Percentiles rank a stretch among this genome's conserved stretches.
These are phyloP conservation scores for Colletotrichum euphorbiae DNA, from an alignment of 2,329 filamentous ascomycete species.

Conservation along the genomic window DNA sequence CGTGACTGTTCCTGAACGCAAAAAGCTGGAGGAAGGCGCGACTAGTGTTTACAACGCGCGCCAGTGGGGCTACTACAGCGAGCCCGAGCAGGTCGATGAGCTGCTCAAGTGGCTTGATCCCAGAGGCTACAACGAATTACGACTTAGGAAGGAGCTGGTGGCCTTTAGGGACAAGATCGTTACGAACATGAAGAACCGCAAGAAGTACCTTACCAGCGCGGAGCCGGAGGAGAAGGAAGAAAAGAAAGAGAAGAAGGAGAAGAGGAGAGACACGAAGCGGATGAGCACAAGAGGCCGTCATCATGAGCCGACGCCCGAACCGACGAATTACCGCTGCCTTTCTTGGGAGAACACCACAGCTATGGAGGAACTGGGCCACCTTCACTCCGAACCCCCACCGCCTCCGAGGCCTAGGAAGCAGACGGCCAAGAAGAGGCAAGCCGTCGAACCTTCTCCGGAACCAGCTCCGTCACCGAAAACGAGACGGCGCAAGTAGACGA, in stretches of 20 bases:
- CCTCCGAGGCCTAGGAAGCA: conserved; percentile 63
- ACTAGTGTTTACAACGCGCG: conserved; percentile 81
- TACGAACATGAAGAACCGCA: conserved; percentile 83
- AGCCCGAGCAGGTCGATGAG: conserved; percentile 79
- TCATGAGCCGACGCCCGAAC: conserved; percentile 59
- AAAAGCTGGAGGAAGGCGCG: conserved; percentile 84
- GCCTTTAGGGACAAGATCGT: conserved; percentile 80
- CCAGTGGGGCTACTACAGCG: conserved; percentile 94
- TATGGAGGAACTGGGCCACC: conserved; percentile 66
- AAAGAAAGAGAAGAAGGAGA: conserved; percentile 47
- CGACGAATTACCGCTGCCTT: conserved; percentile 61
- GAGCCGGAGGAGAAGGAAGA: conserved; percentile 52
- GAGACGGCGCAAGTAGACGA: conserved; percentile 40
- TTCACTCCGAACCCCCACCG: conserved; percentile 67
- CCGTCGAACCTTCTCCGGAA: conserved; percentile 42
- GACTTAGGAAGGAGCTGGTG: conserved; percentile 87
- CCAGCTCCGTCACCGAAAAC: conserved; percentile 44
- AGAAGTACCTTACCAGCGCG: conserved; percentile 72
- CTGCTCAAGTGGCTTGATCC: conserved; percentile 91
- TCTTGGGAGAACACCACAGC: conserved; percentile 69
- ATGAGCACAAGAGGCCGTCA: conserved; percentile 61
- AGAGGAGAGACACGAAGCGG: conserved; percentile 44
- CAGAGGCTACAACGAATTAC: conserved; percentile 86
- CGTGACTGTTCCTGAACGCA: conserved; percentile 87
- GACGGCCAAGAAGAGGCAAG: conserved; percentile 61